Base-by-base conservation (phyloP, 441 rosid species). In the Codiaeum variegatum region DNA sequence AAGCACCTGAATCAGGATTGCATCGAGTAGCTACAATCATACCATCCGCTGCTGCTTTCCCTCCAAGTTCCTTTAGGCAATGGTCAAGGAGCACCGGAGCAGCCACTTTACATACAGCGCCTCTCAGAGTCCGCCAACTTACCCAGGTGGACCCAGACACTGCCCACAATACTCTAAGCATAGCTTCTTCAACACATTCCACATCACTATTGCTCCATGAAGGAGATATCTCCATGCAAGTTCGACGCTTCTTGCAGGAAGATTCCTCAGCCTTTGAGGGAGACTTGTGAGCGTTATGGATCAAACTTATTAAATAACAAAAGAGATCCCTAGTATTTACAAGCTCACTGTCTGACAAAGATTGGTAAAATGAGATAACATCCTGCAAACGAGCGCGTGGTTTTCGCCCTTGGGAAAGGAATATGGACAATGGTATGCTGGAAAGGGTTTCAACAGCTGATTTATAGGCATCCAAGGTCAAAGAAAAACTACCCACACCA, bases 121-220 rank as follows among this genome's bases (percentile, higher is more conserved):
- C 94, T 73, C 85, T 83, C 28, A 89, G 87, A 15, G 94, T 77
- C 16, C 88, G 91, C 73, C 80, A 77, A 62, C 79, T 80, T 26
- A 87, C 91, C 94, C 94, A 89, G 36, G 78, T 86, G 62, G 87
- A 82, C 13, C 89, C 85, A 63, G 93, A 84, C 21, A 87, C 90
- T n/a, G 91, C 94, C 47, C 85, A 72, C 5, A 89, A 78, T 66
- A 89, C 90, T 75, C 85, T 85, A 73, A 89, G 60, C 88, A 89
- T 82, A 46, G 91, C 90, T 72, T 83, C 87, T 36, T 89, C 87
- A 54, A 83, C 88, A 9, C 83, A 81, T 72, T 75, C 81, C 42
- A 85, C 76, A 62, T 89, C 89, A 67, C 31, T 59, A 51, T 71
- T 72, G 18, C 78, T 78, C 90, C 88, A 87, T 21, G 85, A 76